Base-by-base conservation (phyloP, 331 rosid genomes). In the Rhamnella rubrinervis region DNA sequence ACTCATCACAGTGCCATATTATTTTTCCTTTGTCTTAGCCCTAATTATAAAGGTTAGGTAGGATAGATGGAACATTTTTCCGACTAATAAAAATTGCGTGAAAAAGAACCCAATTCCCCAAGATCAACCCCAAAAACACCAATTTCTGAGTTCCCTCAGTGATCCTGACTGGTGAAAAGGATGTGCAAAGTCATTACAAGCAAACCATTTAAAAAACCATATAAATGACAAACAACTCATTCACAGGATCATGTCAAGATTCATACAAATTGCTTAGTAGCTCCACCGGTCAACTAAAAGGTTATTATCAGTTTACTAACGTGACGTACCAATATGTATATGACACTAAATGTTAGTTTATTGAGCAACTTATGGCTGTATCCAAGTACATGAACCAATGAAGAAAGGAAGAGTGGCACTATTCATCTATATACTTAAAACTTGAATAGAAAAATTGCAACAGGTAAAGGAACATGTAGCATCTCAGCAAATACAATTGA, bases 41-140 rank as follows among this genome's bases (percentile, higher is more conserved):
- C 55, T 49, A 71, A 38, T 39, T 19, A 40, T 67, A 69, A 62
- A 69, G 46, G 72, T 83, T 81, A 75, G 88, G 90, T 85, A 44
- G 60, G 56, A 72, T 9, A 59, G 17, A 52, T 52, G 52, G 66
- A 76, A 78, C 78, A 84, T 80, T 83, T 31, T 63, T 66, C 23
- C 52, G 67, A 64, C 2, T 19, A 64, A 25, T 60, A 40, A n/a
- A 65, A 67, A 59, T 80, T 84, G 74, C 70, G 66, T 74, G 61
- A 59, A 50, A 64, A 40, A 64, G 62, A 68, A 0, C 7, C 4
- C 11, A 68, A 62, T 17, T 31, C 52, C 55, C 25, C 71, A 46
- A 14, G 21, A 61, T 67, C 71, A 70, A 47, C 74, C 61, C 46
- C 64, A 6, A 47, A 41, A 47, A 35, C 20, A 21, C 57, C 50